Evolutionary conservation across 306 rosid species (phyloP).

Genomic region (Prunus salicina): DNA sequence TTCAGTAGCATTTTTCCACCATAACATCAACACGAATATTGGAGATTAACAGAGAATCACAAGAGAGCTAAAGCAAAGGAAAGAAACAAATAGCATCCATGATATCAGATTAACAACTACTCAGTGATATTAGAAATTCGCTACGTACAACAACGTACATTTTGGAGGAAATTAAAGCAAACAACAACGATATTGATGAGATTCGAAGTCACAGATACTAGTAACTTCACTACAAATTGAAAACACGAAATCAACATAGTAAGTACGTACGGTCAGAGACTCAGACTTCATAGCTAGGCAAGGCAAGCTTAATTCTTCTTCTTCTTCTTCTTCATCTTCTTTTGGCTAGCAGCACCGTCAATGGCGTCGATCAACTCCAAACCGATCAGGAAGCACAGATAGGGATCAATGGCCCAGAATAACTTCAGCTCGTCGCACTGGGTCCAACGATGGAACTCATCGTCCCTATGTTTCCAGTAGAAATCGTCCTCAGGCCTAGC

Average conservation of each 20-base stretch:
- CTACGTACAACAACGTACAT: too few species aligned
- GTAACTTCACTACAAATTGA: neutral
- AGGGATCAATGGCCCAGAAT: constrained; percentile 9
- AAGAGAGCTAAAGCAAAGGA: neutral
- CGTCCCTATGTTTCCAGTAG: neutral
- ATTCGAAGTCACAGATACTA: neutral
- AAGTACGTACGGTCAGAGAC: neutral
- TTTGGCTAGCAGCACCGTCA: neutral
- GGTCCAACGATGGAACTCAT: neutral
- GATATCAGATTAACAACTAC: too few species aligned
- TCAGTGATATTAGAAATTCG: too few species aligned
- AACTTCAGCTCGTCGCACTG: neutral
- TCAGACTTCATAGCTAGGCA: neutral
- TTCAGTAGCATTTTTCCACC: neutral
- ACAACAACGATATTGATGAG: neutral
- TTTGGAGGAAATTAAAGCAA: too few species aligned
- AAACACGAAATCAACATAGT: neutral
- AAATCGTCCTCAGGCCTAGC: constrained; percentile 1
- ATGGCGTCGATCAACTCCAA: neutral
- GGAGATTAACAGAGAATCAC: too few species aligned
- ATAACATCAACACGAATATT: neutral
- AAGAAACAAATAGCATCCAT: too few species aligned
- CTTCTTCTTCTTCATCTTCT: neutral
- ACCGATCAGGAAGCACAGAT: constrained; percentile 22
- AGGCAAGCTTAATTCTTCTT: neutral